A percentile compares a stretch with the other conserved stretches of the same genome.
phyloP scores from a whole-genome alignment of 1,284 basidiomycete species.

The Pseudozyma hubeiensis region DNA sequence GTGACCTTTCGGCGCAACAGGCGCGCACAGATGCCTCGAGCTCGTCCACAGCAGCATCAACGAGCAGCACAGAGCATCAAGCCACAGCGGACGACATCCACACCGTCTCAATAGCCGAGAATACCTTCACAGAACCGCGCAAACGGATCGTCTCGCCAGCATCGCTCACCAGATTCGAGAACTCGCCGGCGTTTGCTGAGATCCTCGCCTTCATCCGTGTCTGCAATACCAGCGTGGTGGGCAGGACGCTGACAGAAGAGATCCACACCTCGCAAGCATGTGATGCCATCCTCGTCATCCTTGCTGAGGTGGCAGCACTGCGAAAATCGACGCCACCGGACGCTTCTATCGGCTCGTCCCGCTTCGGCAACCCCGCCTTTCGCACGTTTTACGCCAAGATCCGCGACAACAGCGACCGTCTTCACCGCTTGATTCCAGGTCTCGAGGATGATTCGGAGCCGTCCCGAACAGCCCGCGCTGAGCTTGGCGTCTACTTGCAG shows the following conservation, averaged over 20 bases:
- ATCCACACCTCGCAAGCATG: constrained; percentile 31
- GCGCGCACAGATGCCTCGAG: not conserved
- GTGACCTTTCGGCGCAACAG: constrained; percentile 2
- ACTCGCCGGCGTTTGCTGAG: constrained; percentile 78
- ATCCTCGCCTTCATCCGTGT: constrained; percentile 80
- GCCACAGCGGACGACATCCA: constrained; percentile 21
- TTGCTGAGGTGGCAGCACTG: constrained; percentile 45
- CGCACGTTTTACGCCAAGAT: constrained; percentile 88
- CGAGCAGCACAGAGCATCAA: constrained; percentile 3
- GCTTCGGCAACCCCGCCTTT: constrained; percentile 98
- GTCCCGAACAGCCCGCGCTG: constrained; percentile 39
- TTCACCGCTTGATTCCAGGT: constrained; percentile 65
- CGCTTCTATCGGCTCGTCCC: constrained; percentile 83
- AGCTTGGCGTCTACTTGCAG: constrained; percentile 78
- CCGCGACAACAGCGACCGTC: constrained; percentile 73
- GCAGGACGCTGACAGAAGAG: constrained; percentile 77
- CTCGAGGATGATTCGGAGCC: constrained; percentile 48
- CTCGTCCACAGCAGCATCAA: constrained; percentile 2
- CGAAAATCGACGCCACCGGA: constrained; percentile 82
- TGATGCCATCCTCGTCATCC: constrained; percentile 60
- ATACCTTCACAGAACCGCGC: constrained; percentile 63
- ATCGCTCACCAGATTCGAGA: constrained; percentile 85
- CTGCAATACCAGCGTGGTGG: constrained; percentile 82
- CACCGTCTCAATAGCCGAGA: constrained; percentile 12
- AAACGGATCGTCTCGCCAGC: constrained; percentile 84